Base-by-base conservation (phyloP, 768 basidiomycete genomes). In the Termitomyces eurrhizus region DNA sequence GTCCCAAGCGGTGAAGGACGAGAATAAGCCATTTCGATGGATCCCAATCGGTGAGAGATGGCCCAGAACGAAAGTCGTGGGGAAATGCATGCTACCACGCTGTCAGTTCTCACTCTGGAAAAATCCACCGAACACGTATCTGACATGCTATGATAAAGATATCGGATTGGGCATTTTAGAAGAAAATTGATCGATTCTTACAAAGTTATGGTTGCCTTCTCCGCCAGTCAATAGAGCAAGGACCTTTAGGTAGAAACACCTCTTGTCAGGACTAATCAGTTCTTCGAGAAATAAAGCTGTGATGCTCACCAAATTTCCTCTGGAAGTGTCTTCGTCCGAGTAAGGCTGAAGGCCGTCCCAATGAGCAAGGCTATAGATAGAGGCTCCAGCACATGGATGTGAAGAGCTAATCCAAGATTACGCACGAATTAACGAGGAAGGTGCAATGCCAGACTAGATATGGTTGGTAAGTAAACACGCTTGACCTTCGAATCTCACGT, bases 301-400 rank as follows among this genome's bases (percentile, higher is more conserved):
- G 21, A 6, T n/a, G 5, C 29, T 11, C 11, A 92, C 90, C 35
- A 90, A 68, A 67, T 86, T 92, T 13, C 89, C 87, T 66, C 85
- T 74, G 1, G 91, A 92, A 3, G 88, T 88, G 65, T 92, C 83
- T 65, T 92, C 91, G 64, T 90, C 88, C 3, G 89, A 86, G 68
- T 90, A 92, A 0, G 87, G 89, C 64, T 92, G 90, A 21, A 91
- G 67, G 9, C 92, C 92, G 16, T 90, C 81, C 87, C 87, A 92
- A 62, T 93, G 92, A 4, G 91, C 90, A 7, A 93, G 71, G 1
- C 87, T 88, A 46, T 2, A 29, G 6, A 44, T 57, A 16, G 14
- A 37, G 50, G 32, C 44, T 39, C 1, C 18, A 55, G 2, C 4
- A n/a, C 9, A 42, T 9, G 5, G 18, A 32, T 9, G 33, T 21